Evolutionary conservation across 805 yeast species (phyloP), one percentile per base, ranked within the genome.

Genomic region (Starmerella cellae): DNA sequence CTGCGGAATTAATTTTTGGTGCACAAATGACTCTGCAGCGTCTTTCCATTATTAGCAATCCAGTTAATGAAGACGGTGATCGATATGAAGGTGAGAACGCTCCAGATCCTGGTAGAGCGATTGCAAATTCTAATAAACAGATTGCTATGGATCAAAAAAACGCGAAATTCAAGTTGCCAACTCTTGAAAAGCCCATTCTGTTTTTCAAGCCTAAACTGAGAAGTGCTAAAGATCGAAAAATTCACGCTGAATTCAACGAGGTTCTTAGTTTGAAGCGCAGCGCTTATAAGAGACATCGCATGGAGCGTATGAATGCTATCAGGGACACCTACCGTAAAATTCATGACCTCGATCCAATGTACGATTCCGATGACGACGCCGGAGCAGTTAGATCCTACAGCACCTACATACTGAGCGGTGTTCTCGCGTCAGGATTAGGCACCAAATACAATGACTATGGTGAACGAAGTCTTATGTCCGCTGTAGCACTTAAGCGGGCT

Each of bases 1-100:
- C 56, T 8, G 59, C 56, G 21, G 76, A 71, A 46, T 53, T 58
- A 28, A 60, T 57, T 30, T 71, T 64, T 51, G 77, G 74, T 13
- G 59, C 60, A 26, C 53, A 55, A 9, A 62, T 70, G 65, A 55
- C 57, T 6, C 56, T 60, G 11, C 64, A 62, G 37, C 57, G 73
- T 16, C 48, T 52, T 5, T 54, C 53, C 24, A 66, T 66, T 41
- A 48, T 69, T 42, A n/a, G 19, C 19, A 17, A 27, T 23, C 32
- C 39, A 16, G 16, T 22, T 33, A 22, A 16, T 10, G 32, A 26
- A 9, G 32, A 16, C 16, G 19, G 22, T 22, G 21, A 13, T 13
- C 8, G 19, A 5, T 5, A 9, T 13, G 4, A 18, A 4, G 16
- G 9, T 18, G 35, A 13, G 8, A 31, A 16, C 14, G 35, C 22